A percentile compares a stretch with the other conserved stretches of the same genome.
These are phyloP conservation scores for Boechera retrofracta DNA, from an alignment of 345 rosid species.

Conservation along the genomic window DNA sequence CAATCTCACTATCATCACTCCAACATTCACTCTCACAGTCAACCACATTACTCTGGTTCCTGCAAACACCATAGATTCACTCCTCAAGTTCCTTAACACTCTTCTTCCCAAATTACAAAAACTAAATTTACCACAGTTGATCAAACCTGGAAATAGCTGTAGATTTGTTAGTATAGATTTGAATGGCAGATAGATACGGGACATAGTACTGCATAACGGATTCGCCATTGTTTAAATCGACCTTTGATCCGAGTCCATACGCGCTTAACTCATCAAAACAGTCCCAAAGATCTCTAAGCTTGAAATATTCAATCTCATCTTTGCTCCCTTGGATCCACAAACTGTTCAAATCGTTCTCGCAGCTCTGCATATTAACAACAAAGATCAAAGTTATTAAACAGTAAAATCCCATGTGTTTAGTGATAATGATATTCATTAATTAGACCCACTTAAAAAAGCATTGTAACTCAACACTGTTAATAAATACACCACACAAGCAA, in stretches of 20 bases:
- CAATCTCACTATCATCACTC: constrained; percentile 70
- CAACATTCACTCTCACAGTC: constrained; percentile 65
- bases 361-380: constrained; percentile 48
- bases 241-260: constrained; percentile 59
- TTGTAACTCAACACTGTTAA: constrained; percentile 19
- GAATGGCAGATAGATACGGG: constrained; percentile 78
- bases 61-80: constrained; percentile 30
- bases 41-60: constrained; percentile 46
- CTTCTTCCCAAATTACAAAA: no score
- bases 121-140: not conserved
- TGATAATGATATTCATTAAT: not conserved
- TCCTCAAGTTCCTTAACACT: constrained; percentile 7
- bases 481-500: constrained; percentile 7
- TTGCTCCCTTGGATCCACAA: constrained; percentile 60
- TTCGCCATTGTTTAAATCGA: constrained; percentile 48
- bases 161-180: constrained; percentile 59
- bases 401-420: constrained; percentile 1
- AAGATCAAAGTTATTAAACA: not conserved
- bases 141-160: constrained; percentile 54
- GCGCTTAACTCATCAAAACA: constrained; percentile 80
- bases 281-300: constrained; percentile 72
- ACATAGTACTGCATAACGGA: constrained; percentile 62
- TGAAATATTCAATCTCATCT: constrained; percentile 58
- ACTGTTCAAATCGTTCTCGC: constrained; percentile 53
- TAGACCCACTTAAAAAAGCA: not conserved